These are phyloP conservation scores for Pythium aristosporum DNA, from an alignment of 352 stramenopile genomes.

Conservation along the genomic window DNA sequence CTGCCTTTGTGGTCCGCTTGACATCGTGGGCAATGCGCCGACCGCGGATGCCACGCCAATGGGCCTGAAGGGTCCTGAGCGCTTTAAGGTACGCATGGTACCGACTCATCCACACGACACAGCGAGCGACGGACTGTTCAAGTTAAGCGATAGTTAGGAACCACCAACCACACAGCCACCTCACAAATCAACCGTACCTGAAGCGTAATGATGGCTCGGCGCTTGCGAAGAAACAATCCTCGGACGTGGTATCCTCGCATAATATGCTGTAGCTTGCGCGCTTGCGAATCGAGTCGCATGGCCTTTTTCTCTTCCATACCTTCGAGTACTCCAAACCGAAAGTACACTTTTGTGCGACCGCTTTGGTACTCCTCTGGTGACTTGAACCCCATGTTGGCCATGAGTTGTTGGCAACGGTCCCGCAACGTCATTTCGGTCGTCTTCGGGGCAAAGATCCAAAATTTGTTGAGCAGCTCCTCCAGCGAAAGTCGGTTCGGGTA, in stretches of 20 bases:
- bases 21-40: slow-evolving; percentile 48
- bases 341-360: slow-evolving; percentile 76
- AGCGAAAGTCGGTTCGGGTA: slow-evolving; percentile 96
- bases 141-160: background rate
- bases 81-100: slow-evolving; percentile 65
- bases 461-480: slow-evolving; percentile 76
- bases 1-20: slow-evolving; percentile 56
- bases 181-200: slow-evolving; percentile 33
- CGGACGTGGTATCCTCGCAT: slow-evolving; percentile 69
- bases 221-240: slow-evolving; percentile 61
- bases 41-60: slow-evolving; percentile 72
- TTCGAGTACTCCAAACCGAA: slow-evolving; percentile 77
- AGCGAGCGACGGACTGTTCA: slow-evolving; percentile 76
- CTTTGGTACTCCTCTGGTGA: slow-evolving; percentile 79
- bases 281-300: slow-evolving; percentile 53
- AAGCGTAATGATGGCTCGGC: slow-evolving; percentile 73
- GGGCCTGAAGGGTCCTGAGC: slow-evolving; percentile 63
- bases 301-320: slow-evolving; percentile 74
- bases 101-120: slow-evolving; percentile 71
- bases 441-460: slow-evolving; percentile 65
- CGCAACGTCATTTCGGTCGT: slow-evolving; percentile 37
- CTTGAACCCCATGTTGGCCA: slow-evolving; percentile 61
- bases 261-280: slow-evolving; percentile 63
- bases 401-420: slow-evolving; percentile 50
- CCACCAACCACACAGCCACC: background rate